Evolutionary conservation across 768 basidiomycete species (phyloP).

Genomic region (Mycena rosella): DNA sequence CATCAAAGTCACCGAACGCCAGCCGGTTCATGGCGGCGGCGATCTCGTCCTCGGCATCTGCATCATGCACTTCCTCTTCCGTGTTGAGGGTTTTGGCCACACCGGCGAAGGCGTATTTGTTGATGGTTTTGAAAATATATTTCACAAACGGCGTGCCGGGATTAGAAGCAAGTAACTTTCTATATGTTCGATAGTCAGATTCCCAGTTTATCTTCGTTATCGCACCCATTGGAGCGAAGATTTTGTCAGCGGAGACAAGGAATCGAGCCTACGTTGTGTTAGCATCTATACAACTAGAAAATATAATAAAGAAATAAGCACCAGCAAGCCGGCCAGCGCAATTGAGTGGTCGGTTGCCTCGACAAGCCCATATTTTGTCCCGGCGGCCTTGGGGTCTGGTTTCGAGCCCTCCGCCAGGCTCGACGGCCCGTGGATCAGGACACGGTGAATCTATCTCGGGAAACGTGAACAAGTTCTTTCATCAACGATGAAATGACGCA

Average conservation of each 20-base stretch:
- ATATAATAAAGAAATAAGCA: background rate
- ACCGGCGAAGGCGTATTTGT: background rate
- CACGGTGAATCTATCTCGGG: background rate
- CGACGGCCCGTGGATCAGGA: conserved; percentile 8
- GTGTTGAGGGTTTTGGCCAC: background rate
- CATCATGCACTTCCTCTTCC: background rate
- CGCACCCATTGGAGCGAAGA: background rate
- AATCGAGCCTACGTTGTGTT: background rate
- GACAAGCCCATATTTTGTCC: background rate
- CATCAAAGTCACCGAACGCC: conserved; percentile 1
- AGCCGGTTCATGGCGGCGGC: background rate
- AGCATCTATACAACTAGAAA: background rate
- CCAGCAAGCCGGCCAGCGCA: background rate
- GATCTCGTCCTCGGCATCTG: background rate
- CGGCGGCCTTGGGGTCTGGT: conserved; percentile 1
- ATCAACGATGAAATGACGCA: background rate
- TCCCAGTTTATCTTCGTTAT: conserved; percentile 3
- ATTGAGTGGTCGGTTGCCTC: conserved; percentile 3
- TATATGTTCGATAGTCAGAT: conserved; percentile 2
- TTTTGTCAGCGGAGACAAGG: conserved; percentile 4
- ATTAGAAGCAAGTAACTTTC: conserved; percentile 5
- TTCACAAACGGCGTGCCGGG: background rate
- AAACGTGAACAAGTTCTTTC: background rate
- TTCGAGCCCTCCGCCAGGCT: background rate
- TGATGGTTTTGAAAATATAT: background rate